Percentiles rank a stretch among this genome's conserved stretches.
Evolutionary conservation across 148 eudicot genomes (phyloP).

Genomic region (Chenopodium suecicum): DNA sequence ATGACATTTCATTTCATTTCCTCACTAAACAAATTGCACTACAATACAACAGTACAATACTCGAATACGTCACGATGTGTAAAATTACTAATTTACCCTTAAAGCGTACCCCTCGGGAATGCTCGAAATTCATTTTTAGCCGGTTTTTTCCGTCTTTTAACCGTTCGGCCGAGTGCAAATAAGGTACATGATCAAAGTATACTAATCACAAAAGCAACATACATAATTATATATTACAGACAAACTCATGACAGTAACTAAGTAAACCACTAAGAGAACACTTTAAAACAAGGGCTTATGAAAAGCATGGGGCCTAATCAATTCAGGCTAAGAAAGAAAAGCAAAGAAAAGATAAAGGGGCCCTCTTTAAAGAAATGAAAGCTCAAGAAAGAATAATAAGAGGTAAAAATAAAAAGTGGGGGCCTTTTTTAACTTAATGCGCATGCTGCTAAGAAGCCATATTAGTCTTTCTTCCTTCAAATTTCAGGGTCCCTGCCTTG

Average conservation of each 20-base stretch:
- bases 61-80: not conserved
- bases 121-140: too few species aligned
- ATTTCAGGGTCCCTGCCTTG: conserved; percentile 4
- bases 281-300: conserved; percentile 26
- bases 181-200: not conserved
- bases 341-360: conserved; percentile 3
- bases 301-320: conserved; percentile 20
- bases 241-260: conserved; percentile 21
- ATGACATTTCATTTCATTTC: not conserved
- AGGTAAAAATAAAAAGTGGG: conserved; percentile 38
- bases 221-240: conserved; percentile 22
- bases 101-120: too few species aligned
- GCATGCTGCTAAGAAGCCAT: conserved; percentile 44
- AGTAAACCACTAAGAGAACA: conserved; percentile 24
- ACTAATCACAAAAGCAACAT: not conserved
- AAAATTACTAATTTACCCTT: not conserved
- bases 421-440: conserved; percentile 45
- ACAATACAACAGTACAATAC: not conserved
- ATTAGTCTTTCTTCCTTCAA: conserved; percentile 9
- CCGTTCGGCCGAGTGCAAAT: not conserved
- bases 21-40: not conserved
- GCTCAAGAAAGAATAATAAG: conserved; percentile 29
- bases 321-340: conserved; percentile 23
- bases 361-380: conserved; percentile 26
- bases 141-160: too few species aligned